Evolutionary conservation across 208 protist species (phyloP).

Genomic region (Acanthamoeba divionensis): DNA sequence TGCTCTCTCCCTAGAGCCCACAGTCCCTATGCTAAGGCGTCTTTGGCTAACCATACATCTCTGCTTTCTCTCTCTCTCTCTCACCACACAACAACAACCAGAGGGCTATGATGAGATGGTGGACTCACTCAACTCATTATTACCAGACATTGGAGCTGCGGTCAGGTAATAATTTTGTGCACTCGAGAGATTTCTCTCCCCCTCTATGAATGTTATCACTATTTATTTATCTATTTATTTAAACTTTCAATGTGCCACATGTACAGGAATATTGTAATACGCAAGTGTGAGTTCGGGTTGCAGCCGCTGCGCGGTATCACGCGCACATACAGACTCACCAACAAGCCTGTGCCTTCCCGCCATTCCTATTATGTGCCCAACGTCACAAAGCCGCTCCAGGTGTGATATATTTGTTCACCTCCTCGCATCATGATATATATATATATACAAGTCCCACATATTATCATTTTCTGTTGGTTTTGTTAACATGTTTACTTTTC

Average conservation of each 20-base stretch:
- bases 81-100: background rate
- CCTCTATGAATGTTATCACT: background rate
- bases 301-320: slow-evolving; percentile 12
- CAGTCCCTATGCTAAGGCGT: no score
- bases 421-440: background rate
- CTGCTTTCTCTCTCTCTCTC: no score
- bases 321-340: slow-evolving; percentile 20
- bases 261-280: background rate
- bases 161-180: no score
- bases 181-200: no score
- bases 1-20: no score
- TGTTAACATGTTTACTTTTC: no score
- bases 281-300: background rate
- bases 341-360: slow-evolving; percentile 27
- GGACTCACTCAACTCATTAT: no score
- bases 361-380: slow-evolving; percentile 51
- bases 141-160: no score
- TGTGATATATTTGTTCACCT: background rate
- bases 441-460: no score
- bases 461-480: no score
- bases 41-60: no score
- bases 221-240: background rate
- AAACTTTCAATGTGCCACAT: background rate
- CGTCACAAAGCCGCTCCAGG: slow-evolving; percentile 14
- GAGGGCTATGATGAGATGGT: slow-evolving; percentile 23